Conservation (phyloP, 345 rosid species). For the Populus pruinosa region DNA sequence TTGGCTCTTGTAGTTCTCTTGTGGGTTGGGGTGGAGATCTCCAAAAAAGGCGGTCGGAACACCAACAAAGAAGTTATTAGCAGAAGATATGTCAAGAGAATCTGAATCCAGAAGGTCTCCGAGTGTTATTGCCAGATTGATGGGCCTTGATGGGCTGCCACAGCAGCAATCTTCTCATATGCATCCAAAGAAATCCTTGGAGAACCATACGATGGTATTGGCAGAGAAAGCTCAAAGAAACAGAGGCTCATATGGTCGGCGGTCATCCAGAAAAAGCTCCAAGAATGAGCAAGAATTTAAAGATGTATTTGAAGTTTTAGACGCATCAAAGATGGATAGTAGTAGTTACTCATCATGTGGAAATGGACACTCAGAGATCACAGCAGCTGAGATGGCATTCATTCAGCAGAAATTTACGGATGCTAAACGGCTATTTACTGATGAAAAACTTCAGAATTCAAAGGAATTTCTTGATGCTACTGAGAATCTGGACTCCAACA, state of each 20-base stretch:
- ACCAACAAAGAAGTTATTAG: constrained; percentile 69
- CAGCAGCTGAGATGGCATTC: constrained; percentile 70
- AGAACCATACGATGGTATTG: constrained; percentile 27
- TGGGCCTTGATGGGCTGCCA: constrained; percentile 93
- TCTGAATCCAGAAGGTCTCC: constrained; percentile 69
- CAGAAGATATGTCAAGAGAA: constrained; percentile 80
- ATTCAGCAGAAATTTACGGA: constrained; percentile 69
- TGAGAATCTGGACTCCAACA: constrained; percentile 78
- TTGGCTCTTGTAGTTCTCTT: constrained; percentile 41
- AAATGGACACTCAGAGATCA: constrained; percentile 34
- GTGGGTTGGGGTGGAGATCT: constrained; percentile 41
- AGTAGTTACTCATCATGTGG: constrained; percentile 29
- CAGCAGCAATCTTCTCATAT: constrained; percentile 46
- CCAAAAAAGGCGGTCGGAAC: constrained; percentile 40
- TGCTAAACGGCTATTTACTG: constrained; percentile 70
- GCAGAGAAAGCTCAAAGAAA: constrained; percentile 38
- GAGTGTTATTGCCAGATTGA: constrained; percentile 77
- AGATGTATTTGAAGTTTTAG: constrained; percentile 93
- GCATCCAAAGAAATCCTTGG: constrained; percentile 38
- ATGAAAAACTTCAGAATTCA: constrained; percentile 68
- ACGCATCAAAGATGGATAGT: constrained; percentile 48
- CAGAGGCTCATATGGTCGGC: constrained; percentile 37
- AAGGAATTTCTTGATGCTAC: constrained; percentile 71
- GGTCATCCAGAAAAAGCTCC: constrained; percentile 62
- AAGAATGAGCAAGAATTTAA: constrained; percentile 81